Base-by-base conservation (phyloP, 1,284 basidiomycete genomes). In the Anthracocystis panici-leucophaei region DNA sequence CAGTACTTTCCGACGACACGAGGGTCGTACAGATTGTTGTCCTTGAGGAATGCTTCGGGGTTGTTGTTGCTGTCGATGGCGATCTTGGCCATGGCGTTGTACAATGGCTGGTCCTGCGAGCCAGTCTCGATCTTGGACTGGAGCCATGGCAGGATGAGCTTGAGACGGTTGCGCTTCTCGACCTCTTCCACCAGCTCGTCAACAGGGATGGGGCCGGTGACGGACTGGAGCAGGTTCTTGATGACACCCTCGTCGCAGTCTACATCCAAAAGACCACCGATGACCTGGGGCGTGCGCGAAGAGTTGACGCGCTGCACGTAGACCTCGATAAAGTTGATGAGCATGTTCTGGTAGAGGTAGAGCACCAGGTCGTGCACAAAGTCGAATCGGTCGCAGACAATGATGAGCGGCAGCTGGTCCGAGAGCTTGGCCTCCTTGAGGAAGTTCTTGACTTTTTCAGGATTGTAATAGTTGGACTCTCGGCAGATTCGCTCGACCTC, bases 371-470 rank as follows among this genome's bases (percentile, higher is more conserved):
- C 97, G 86, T 99, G 97, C 11, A 99, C 97, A 85, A 98, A 99
- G 89, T 98, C 95, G 89, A 99, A 99, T 41, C 97, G 94, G 87
- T 99, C 97, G 90, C 97, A 99, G 82, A 99, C 97, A 77, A 99
- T 99, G 89, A 99, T 99, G 82, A 99, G 91, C 14, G 97, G 97
- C 40, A 99, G 91, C 86, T 99, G 97, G 86, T 99, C 97, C 48
- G 91, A 88, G 41, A 99, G 91, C 85, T 97, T 97, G 82, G 96
- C 96, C 86, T 99, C 97, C 79, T 87, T 87, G 87, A 99, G 91
- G 91, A 97, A 99, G 88, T 99, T 99, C 89, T 99, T 99, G 89
- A 99, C 97, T 88, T 99, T 99, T 88, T 99, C 97, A 2, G 97
- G 93, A 87, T 97, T 97, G 90, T 99, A 99, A 87, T 89, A 89